Percentiles rank a stretch among this genome's conserved stretches.
phyloP scores from a whole-genome alignment of 305 asterid genomes.

The Petunia hybrid region DNA sequence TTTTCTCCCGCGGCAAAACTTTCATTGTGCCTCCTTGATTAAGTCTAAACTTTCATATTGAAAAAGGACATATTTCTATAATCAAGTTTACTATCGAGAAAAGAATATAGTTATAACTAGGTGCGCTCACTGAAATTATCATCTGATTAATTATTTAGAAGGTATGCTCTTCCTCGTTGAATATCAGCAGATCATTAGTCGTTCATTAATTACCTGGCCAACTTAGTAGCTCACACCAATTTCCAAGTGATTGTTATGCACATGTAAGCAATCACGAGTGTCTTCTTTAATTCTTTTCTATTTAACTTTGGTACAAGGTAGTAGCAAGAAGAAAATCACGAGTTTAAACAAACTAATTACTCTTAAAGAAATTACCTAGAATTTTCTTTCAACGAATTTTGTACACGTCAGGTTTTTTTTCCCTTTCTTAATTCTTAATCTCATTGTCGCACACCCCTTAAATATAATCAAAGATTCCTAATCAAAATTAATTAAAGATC shows the following conservation, averaged over 20 bases:
- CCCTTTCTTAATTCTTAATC: conserved; percentile 20
- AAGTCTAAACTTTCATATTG: not conserved
- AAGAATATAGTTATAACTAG: not conserved
- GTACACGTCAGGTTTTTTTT: not conserved
- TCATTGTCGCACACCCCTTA: not conserved
- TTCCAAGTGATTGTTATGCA: not conserved
- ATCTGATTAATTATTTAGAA: not conserved
- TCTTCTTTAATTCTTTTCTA: not conserved
- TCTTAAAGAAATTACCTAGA: not conserved
- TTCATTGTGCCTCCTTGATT: not conserved
- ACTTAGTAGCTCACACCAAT: not conserved
- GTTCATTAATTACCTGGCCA: conserved; percentile 7
- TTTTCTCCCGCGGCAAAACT: not conserved
- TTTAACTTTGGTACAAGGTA: not conserved
- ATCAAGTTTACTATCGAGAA: not conserved
- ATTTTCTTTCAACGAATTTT: not conserved
- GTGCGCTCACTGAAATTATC: not conserved
- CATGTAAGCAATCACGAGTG: not conserved
- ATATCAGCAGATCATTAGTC: not conserved
- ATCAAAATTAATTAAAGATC: conserved; percentile 13
- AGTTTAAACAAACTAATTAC: not conserved
- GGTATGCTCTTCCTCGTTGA: not conserved
- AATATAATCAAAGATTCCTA: not conserved
- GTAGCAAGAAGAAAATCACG: not conserved
- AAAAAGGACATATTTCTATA: not conserved